Conservation (phyloP, 2,329 filamentous ascomycete genomes). For the Rugonectria rugulosa region DNA sequence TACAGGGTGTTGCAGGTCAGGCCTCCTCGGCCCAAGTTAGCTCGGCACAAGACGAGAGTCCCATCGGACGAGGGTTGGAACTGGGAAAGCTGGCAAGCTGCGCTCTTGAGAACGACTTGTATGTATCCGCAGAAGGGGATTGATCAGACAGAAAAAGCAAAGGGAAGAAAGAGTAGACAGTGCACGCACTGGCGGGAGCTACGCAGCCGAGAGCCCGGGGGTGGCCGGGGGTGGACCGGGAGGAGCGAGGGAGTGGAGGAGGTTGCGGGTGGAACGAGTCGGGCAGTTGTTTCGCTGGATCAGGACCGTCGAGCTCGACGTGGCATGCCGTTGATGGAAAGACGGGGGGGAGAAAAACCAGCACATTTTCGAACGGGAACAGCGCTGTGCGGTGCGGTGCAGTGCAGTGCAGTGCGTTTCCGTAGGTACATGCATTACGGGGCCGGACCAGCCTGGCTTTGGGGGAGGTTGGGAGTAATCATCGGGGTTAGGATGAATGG, state of each 20-base stretch:
- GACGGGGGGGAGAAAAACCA: constrained; percentile 13
- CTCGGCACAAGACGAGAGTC: not conserved
- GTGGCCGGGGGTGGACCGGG: constrained; percentile 15
- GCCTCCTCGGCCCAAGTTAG: not conserved
- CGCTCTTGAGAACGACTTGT: too few species aligned
- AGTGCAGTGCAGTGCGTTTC: too few species aligned
- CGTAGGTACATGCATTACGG: too few species aligned
- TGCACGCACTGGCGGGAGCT: not conserved
- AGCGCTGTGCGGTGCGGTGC: too few species aligned
- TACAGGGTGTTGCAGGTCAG: not conserved
- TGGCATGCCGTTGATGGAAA: constrained; percentile 36
- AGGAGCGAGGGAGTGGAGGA: constrained; percentile 27
- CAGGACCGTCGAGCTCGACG: constrained; percentile 37
- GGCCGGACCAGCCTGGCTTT: too few species aligned
- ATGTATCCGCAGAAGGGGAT: not conserved
- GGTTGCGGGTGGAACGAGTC: constrained; percentile 35
- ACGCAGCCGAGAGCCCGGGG: constrained; percentile 8
- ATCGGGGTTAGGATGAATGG: not conserved
- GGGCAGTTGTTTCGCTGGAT: constrained; percentile 27
- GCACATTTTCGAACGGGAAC: too few species aligned
- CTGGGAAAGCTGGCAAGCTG: too few species aligned
- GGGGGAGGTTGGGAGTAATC: too few species aligned
- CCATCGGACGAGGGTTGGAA: too few species aligned
- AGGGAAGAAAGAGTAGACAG: not conserved
- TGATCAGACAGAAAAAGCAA: not conserved